Base-by-base conservation (phyloP, 2,329 filamentous ascomycete species). In the Xylaria sp. region DNA sequence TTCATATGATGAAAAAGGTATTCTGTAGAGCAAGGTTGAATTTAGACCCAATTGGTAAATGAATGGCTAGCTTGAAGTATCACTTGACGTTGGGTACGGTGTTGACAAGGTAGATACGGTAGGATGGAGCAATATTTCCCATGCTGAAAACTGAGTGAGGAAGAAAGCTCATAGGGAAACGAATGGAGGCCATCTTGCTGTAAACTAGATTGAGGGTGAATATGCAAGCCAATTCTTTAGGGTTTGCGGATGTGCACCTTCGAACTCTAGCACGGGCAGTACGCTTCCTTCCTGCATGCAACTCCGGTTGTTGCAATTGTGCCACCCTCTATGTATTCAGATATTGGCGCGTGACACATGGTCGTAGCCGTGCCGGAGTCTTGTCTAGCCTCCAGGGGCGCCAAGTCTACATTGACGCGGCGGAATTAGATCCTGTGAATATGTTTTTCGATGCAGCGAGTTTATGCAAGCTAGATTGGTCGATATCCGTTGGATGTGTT, bases 311-410 rank as follows among this genome's bases (percentile, higher is more conserved):
- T 42, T 55, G 58, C 55, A 27, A 47, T 63, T 65, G 65, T 70
- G 64, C 53, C 61, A 70, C 65, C 47, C 61, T 39, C 61, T 39
- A 63, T 45, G 49, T 29, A 59, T 57, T 57, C 42, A 59, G 33
- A 61, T 31, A 63, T 66, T 66, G 58, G 68, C 68, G 68, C 66
- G 66, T 70, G 69, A 70, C 66, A 67, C 57, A 64, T 66, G 31
- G 58, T 66, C 15, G 42, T 65, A 60, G 49, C 54, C 55, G 53
- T 67, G 45, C 62, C 39, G 33, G 25, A 61, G 38, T 27, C 57
- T 42, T 50, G 29, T 53, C 66, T 27, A 54, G 49, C 60, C 45
- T 61, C 47, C 51, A 13, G 45, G 44, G 51, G 59, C 44, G 60
- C 45, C 55, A 61, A 58, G 38, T 29, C 51, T 50, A 50, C 38